Evolutionary conservation across 768 basidiomycete species (phyloP).

Genomic region (Kondoa malvinella): DNA sequence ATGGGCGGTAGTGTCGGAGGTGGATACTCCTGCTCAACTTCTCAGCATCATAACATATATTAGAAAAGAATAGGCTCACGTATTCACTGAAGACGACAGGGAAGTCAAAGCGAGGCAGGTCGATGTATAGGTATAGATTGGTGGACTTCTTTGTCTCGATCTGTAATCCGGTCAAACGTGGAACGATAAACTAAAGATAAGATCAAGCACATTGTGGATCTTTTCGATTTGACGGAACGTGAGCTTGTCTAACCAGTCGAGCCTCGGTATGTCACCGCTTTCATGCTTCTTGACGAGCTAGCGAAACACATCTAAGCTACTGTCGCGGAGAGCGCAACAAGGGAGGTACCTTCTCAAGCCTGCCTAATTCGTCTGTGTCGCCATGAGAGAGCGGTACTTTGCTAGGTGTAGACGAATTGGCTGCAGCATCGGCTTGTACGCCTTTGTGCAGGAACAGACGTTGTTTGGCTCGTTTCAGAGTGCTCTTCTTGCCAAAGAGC

Average conservation of each 20-base stretch:
- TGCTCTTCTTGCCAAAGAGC: constrained; percentile 87
- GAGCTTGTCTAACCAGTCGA: constrained; percentile 88
- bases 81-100: constrained; percentile 89
- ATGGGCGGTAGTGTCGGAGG: constrained; percentile 22
- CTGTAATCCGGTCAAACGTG: constrained; percentile 35
- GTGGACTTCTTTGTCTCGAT: constrained; percentile 80
- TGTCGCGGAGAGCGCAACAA: background rate
- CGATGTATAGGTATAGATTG: constrained; percentile 87
- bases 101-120: constrained; percentile 89
- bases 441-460: constrained; percentile 67
- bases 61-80: constrained; percentile 35
- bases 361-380: constrained; percentile 68
- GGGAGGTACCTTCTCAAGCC: constrained; percentile 61
- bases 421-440: constrained; percentile 66
- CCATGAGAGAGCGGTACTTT: constrained; percentile 39
- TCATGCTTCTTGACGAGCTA: constrained; percentile 78
- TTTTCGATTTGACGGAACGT: constrained; percentile 90
- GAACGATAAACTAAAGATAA: background rate
- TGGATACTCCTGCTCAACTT: constrained; percentile 21
- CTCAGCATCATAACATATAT: background rate
- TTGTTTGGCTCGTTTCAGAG: constrained; percentile 78
- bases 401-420: constrained; percentile 69
- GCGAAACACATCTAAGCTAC: background rate
- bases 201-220: constrained; percentile 58
- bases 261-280: constrained; percentile 75